A percentile compares a stretch with the other conserved stretches of the same genome.
Evolutionary conservation across 495 filamentous ascomycete genomes (phyloP).

Genomic region (Astrothelium subdiscretum): DNA sequence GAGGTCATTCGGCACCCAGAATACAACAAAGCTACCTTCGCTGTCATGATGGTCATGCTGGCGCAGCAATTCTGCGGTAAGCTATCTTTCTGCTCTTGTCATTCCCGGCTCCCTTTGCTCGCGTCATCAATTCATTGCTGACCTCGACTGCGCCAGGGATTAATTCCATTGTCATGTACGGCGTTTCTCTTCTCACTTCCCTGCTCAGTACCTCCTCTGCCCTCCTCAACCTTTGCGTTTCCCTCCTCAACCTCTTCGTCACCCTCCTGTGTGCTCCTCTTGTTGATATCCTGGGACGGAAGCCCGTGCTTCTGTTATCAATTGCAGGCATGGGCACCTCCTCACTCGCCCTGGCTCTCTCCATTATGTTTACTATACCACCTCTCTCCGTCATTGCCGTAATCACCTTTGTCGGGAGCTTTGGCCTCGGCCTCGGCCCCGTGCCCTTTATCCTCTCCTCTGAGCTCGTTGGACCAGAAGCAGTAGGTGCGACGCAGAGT

Average conservation of each 20-base stretch:
- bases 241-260: constrained; percentile 70
- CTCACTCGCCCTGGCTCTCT: constrained; percentile 60
- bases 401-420: constrained; percentile 74
- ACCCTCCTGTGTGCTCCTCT: constrained; percentile 71
- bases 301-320: constrained; percentile 65
- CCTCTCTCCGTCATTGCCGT: constrained; percentile 68
- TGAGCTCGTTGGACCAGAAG: constrained; percentile 77
- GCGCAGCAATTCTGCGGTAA: constrained; percentile 63
- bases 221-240: constrained; percentile 72
- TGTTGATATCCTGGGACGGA: constrained; percentile 77
- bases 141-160: constrained; percentile 50
- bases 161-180: constrained; percentile 98
- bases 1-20: constrained; percentile 50
- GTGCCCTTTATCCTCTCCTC: constrained; percentile 88
- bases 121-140: not conserved
- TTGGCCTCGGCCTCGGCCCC: constrained; percentile 84
- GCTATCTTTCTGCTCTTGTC: constrained; percentile 3
- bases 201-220: constrained; percentile 68
- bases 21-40: constrained; percentile 66
- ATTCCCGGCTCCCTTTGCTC: not conserved
- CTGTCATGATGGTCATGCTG: constrained; percentile 83
- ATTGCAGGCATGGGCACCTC: constrained; percentile 73
- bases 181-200: constrained; percentile 68
- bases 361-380: constrained; percentile 57
- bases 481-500: constrained; percentile 78